These are phyloP conservation scores for Cubamyces lactineus DNA, from an alignment of 768 basidiomycete species.

Conservation along the genomic window DNA sequence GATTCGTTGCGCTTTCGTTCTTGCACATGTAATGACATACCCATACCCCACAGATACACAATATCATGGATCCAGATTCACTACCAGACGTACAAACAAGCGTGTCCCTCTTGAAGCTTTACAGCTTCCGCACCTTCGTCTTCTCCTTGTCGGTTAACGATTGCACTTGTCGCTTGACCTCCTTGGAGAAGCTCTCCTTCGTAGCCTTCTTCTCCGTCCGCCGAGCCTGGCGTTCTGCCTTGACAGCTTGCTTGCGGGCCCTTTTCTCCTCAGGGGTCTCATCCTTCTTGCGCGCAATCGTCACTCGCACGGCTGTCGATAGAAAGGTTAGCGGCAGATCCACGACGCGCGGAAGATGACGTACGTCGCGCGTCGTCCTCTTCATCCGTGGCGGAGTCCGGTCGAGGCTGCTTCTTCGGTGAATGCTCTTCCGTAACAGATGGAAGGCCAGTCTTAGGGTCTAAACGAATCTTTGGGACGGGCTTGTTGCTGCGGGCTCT, in stretches of 20 bases:
- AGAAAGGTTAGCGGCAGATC: not conserved
- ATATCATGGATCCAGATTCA: not conserved
- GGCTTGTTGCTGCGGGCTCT: constrained; percentile 58
- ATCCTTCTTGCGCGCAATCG: constrained; percentile 68
- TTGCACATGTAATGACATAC: constrained; percentile 13
- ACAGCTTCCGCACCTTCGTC: constrained; percentile 37
- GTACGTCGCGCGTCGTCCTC: constrained; percentile 27
- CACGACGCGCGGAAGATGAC: constrained; percentile 9
- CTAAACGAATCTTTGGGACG: constrained; percentile 67
- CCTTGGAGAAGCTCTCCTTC: constrained; percentile 64
- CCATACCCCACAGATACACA: not conserved
- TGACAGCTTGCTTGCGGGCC: constrained; percentile 70
- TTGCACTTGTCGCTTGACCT: constrained; percentile 63
- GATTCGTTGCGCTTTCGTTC: not conserved
- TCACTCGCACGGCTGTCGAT: constrained; percentile 42
- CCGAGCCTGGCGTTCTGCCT: constrained; percentile 64
- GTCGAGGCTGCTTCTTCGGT: not conserved
- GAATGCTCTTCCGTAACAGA: constrained; percentile 43
- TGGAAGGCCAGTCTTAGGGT: constrained; percentile 81
- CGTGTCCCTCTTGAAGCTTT: constrained; percentile 32
- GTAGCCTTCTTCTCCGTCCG: constrained; percentile 68
- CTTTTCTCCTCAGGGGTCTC: constrained; percentile 80
- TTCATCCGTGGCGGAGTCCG: constrained; percentile 33
- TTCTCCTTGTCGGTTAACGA: constrained; percentile 49
- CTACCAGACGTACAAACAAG: not conserved